Evolutionary conservation across 306 rosid species (phyloP).

Genomic region (Begonia fuchsioides): DNA sequence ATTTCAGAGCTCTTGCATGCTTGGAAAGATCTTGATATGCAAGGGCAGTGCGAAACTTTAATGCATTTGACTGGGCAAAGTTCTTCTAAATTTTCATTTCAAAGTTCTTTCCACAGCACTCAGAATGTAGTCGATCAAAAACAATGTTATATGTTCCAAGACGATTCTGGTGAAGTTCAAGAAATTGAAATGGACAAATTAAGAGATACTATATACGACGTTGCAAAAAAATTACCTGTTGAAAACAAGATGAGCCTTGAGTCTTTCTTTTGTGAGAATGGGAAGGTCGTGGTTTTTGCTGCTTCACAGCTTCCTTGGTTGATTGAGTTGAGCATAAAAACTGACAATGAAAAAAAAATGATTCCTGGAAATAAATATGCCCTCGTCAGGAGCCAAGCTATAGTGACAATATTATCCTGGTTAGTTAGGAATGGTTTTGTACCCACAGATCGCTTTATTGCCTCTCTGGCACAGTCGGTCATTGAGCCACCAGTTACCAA

Average conservation of each 20-base stretch:
- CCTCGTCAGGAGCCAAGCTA: constrained; percentile 51
- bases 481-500: constrained; percentile 64
- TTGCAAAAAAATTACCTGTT: constrained; percentile 53
- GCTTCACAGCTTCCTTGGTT: constrained; percentile 80
- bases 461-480: constrained; percentile 66
- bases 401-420: constrained; percentile 78
- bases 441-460: constrained; percentile 60
- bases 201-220: constrained; percentile 30
- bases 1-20: constrained; percentile 79
- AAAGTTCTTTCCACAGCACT: constrained; percentile 37
- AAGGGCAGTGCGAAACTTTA: constrained; percentile 73
- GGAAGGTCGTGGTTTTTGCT: constrained; percentile 67
- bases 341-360: constrained; percentile 27
- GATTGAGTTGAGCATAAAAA: constrained; percentile 55
- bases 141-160: constrained; percentile 24
- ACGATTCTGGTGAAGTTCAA: constrained; percentile 30
- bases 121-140: constrained; percentile 32
- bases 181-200: constrained; percentile 39
- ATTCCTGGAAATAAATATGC: constrained; percentile 40
- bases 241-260: constrained; percentile 60
- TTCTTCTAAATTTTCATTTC: constrained; percentile 35
- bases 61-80: constrained; percentile 36
- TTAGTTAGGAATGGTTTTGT: constrained; percentile 79
- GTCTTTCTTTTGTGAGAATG: constrained; percentile 60
- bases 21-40: constrained; percentile 96